A percentile compares a stretch with the other conserved stretches of the same genome.
Conservation (phyloP, 2,329 filamentous ascomycete species). For the Aspergillus brasiliensis region DNA sequence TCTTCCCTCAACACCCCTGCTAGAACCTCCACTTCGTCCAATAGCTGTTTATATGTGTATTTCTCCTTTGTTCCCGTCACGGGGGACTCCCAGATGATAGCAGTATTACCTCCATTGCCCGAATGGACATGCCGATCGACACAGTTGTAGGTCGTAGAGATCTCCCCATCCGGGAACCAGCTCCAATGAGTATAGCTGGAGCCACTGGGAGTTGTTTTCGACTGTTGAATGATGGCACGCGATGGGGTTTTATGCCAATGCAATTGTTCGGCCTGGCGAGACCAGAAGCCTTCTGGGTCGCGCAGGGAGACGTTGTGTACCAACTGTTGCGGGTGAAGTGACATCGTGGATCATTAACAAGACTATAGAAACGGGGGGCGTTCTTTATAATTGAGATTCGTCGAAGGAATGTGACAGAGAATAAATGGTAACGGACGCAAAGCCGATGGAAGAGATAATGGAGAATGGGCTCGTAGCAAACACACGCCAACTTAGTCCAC, state of each 20-base stretch:
- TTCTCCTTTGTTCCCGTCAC: constrained; percentile 73
- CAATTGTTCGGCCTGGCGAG: constrained; percentile 70
- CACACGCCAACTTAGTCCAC: not conserved
- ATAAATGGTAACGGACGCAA: not conserved
- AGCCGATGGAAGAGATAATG: not conserved
- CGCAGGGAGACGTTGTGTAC: constrained; percentile 61
- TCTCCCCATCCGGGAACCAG: constrained; percentile 87
- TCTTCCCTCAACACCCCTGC: constrained; percentile 81
- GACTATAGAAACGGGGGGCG: not conserved
- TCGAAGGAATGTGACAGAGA: not conserved
- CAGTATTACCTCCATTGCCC: constrained; percentile 71
- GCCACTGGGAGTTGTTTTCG: constrained; percentile 64
- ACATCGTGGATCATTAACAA: constrained; percentile 18
- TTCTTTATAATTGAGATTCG: not conserved
- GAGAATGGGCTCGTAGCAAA: not conserved
- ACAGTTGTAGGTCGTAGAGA: constrained; percentile 91
- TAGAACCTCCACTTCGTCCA: constrained; percentile 77
- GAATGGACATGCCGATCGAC: constrained; percentile 83
- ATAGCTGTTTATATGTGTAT: constrained; percentile 73
- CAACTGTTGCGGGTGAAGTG: constrained; percentile 49
- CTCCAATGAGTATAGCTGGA: constrained; percentile 75
- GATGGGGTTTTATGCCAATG: constrained; percentile 79
- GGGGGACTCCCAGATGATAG: constrained; percentile 86
- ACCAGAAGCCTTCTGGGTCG: constrained; percentile 76
- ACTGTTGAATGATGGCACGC: constrained; percentile 59